Evolutionary conservation across 176 grass and related monocot genomes (phyloP), one percentile per base, ranked within the genome.

Genomic region (Rhipidocladum racemiflorum): DNA sequence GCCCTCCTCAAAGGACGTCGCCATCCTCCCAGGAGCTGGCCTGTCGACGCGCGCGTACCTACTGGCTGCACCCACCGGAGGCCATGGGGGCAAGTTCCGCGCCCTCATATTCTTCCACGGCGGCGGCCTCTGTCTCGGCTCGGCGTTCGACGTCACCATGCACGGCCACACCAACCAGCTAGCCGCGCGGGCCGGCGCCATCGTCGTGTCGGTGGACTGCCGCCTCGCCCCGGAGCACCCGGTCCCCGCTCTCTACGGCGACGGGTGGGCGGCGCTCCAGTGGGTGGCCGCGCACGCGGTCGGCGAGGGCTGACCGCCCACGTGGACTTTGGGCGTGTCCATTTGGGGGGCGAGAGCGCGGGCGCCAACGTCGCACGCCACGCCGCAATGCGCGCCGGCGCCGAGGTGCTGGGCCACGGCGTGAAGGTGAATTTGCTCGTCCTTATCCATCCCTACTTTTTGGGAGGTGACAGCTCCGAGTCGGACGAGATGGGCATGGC

Each of bases 341-440:
- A 87, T 66, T 53, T 95, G 40, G 91, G 92, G 16, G 95, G 95
- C 1, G 90, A 93, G 61, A 95, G 95, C 63, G 84, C 95, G 0
- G 92, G 90, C 9, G 92, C 73, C 28, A 98, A 93, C 87, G 91
- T 95, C 13, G 84, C 88, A 4, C 92, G 95, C 81, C 86, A 93
- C 82, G 53, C 79, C 53, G 88, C 79, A 2, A 89, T 95, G 92
- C 85, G 92, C 38, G 92, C 90, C 24, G 75, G 87, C 15, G 53
- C n/a, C n/a, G 65, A 74, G 65, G 76, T 64, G 60, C 71, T 84
- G 32, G 74, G 50, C 17, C 64, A 80, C 64, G 76, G 81, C 70
- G 74, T 89, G n/a, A 74, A 67, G 61, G 71, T 95, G 38, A 44
- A 43, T 20, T 81, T 88, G 3, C 73, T 89, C 43, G 53, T 89